Evolutionary conservation across 805 yeast genomes (phyloP), one percentile per base, ranked within the genome.

Genomic region (Kluyveromyces aestuarii): DNA sequence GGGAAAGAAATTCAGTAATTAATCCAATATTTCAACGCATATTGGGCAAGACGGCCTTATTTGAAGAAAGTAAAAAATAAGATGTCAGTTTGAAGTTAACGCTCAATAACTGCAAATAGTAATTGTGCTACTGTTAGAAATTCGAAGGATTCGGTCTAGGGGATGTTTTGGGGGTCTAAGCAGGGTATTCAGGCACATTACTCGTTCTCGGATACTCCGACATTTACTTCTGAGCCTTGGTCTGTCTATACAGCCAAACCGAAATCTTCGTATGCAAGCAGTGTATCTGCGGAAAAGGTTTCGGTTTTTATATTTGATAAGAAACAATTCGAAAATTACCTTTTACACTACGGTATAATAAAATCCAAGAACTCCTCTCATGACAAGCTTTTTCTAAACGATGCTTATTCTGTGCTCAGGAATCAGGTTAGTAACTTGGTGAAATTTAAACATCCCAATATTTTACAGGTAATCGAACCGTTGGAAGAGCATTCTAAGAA

Each of bases 301-400:
- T 85, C 96, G 2, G 95, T 91, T 10, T 89, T 93, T 68, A 81
- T 85, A 30, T 86, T 89, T 59, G 96, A 85, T 63, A 90, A 89
- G 69, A 79, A 81, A 60, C 81, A 79, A 48, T 79, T 86, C 54
- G 90, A 86, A 54, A 63, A 75, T 7, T 69, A 70, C 48, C 62
- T 89, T 25, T 53, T 68, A 13, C 69, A 78, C 48, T 69, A 79
- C 37, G 80, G 82, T 7, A 63, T 78, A 2, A 59, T 74, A 19
- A 75, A 70, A 52, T 72, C 71, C 14, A 74, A 76, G 21, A 52
- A 54, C 6, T 60, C 66, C 3, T 56, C 63, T 8, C 51, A 52
- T 8, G 79, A 76, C 50, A 75, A 73, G 41, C 67, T 75, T 30
- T 62, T 74, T 21, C 58, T 77, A 1, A 62, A 80, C 44, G 81